These are phyloP conservation scores for Yarrowia osloensis DNA, from an alignment of 805 yeast genomes.

Conservation along the genomic window DNA sequence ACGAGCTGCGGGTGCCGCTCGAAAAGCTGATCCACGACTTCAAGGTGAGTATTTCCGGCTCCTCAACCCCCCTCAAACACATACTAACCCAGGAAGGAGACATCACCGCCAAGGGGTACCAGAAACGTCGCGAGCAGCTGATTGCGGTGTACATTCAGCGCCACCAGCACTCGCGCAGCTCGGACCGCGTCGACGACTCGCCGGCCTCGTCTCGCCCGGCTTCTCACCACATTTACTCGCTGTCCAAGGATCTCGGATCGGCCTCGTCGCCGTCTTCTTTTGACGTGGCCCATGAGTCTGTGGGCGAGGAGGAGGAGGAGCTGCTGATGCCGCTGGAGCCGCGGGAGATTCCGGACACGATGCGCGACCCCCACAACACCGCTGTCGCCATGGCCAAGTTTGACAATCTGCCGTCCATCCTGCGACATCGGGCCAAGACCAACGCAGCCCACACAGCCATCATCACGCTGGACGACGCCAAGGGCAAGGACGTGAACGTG, in stretches of 20 bases:
- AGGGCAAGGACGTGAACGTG: slow-evolving; percentile 74
- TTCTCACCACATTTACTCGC: slow-evolving; percentile 30
- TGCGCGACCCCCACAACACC: slow-evolving; percentile 46
- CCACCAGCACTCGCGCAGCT: slow-evolving; percentile 24
- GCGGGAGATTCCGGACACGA: slow-evolving; percentile 47
- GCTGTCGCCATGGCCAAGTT: slow-evolving; percentile 43
- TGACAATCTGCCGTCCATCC: slow-evolving; percentile 67
- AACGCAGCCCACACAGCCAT: slow-evolving; percentile 72
- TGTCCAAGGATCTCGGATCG: slow-evolving; percentile 29
- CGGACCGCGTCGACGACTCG: slow-evolving; percentile 22
- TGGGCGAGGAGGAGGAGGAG: slow-evolving; percentile 32
- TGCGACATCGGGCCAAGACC: slow-evolving; percentile 69
- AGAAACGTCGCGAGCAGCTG: slow-evolving; percentile 55
- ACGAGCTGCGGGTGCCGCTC: slow-evolving; percentile 27
- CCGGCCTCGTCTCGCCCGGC: slow-evolving; percentile 29
- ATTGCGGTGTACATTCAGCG: slow-evolving; percentile 37
- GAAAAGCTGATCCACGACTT: slow-evolving; percentile 22
- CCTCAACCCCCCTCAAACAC: no score
- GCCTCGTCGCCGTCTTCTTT: slow-evolving; percentile 30
- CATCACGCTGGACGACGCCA: slow-evolving; percentile 61
- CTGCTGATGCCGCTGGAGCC: slow-evolving; percentile 68
- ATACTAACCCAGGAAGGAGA: slow-evolving; percentile 57
- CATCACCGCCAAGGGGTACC: slow-evolving; percentile 71
- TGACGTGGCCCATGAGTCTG: slow-evolving; percentile 18
- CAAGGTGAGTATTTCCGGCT: slow-evolving; percentile 10